Evolutionary conservation across 1,284 basidiomycete species (phyloP).

Genomic region (Gomphus sp.): DNA sequence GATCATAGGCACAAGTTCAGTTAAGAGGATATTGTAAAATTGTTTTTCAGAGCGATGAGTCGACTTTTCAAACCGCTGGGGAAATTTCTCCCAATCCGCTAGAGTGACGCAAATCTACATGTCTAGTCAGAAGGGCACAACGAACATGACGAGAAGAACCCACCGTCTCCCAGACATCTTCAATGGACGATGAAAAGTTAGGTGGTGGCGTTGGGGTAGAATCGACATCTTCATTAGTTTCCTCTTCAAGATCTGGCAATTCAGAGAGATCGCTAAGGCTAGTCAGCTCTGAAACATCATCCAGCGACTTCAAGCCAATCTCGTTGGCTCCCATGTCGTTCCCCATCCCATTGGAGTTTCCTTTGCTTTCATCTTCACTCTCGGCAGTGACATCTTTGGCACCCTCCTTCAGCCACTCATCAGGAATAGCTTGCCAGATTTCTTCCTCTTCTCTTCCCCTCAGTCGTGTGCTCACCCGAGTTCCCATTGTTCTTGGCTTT

Average conservation of each 20-base stretch:
- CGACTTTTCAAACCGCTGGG: constrained; percentile 61
- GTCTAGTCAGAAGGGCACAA: not conserved
- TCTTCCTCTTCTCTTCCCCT: constrained; percentile 46
- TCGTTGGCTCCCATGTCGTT: constrained; percentile 11
- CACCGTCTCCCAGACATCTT: constrained; percentile 82
- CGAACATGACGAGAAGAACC: constrained; percentile 18
- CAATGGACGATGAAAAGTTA: constrained; percentile 33
- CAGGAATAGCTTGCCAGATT: constrained; percentile 71
- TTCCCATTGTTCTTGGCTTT: constrained; percentile 31
- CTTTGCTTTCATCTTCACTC: constrained; percentile 10
- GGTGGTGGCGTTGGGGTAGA: constrained; percentile 1
- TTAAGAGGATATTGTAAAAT: constrained; percentile 57
- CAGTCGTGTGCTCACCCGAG: constrained; percentile 56
- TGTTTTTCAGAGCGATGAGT: constrained; percentile 75
- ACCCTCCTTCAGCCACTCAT: constrained; percentile 55
- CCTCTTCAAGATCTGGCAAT: constrained; percentile 11
- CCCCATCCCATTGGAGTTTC: constrained; percentile 14
- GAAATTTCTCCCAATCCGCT: constrained; percentile 70
- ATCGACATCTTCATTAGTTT: constrained; percentile 12
- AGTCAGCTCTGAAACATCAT: constrained; percentile 7
- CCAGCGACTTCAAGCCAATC: constrained; percentile 17
- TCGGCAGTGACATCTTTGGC: constrained; percentile 12
- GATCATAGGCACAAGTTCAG: constrained; percentile 59
- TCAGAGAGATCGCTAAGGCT: constrained; percentile 8
- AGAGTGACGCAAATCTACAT: constrained; percentile 70